These are phyloP conservation scores for Sphaerostilbella broomeana DNA, from an alignment of 2,329 filamentous ascomycete genomes.

Conservation along the genomic window DNA sequence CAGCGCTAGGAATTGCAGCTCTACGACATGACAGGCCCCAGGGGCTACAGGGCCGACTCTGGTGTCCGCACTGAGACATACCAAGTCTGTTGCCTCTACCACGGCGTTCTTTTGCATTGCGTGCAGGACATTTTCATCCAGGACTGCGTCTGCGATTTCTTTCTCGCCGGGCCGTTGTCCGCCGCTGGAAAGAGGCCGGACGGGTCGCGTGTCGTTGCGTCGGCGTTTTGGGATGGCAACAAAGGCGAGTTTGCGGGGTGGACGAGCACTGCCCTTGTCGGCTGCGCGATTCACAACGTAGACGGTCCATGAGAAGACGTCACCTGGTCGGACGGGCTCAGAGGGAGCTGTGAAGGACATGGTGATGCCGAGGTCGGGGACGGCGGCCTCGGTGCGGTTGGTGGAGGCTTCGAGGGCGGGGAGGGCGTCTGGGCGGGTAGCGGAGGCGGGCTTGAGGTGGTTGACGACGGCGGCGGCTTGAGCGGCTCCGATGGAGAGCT, in stretches of 20 bases:
- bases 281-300: constrained; percentile 68
- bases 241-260: constrained; percentile 62
- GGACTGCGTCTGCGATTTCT: constrained; percentile 56
- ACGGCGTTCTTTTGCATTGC: constrained; percentile 61
- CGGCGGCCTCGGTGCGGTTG: constrained; percentile 36
- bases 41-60: constrained; percentile 66
- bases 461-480: constrained; percentile 45
- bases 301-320: constrained; percentile 65
- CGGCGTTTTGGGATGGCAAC: constrained; percentile 60
- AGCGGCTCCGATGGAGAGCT: constrained; percentile 53
- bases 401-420: constrained; percentile 51
- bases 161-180: constrained; percentile 30
- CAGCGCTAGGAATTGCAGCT: constrained; percentile 65
- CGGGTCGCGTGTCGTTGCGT: constrained; percentile 47
- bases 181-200: constrained; percentile 46
- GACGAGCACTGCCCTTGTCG: constrained; percentile 30
- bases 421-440: constrained; percentile 53
- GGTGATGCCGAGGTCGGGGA: constrained; percentile 62
- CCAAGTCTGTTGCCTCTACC: constrained; percentile 58
- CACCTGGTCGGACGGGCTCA: constrained; percentile 51
- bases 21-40: constrained; percentile 65
- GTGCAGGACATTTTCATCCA: constrained; percentile 66
- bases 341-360: constrained; percentile 64
- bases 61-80: constrained; percentile 70
- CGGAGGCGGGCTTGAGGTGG: constrained; percentile 51